These are phyloP conservation scores for Alectoria sarmentosa DNA, from an alignment of 495 filamentous ascomycete species.

Conservation along the genomic window DNA sequence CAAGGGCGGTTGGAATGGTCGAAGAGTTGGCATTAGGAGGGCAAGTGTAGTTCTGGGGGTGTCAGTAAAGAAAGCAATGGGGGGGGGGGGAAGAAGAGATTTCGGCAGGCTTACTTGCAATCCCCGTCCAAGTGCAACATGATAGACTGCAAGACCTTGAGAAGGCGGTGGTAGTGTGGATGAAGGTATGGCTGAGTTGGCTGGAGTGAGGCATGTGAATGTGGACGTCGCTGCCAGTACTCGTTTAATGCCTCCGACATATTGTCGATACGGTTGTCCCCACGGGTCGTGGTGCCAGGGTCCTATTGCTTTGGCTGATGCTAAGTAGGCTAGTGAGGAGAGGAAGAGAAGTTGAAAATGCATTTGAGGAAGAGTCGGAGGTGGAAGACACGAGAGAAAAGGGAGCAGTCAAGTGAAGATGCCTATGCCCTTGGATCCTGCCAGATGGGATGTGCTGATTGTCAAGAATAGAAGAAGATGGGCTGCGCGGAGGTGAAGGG, in stretches of 20 bases:
- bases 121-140: constrained; percentile 81
- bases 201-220: constrained; percentile 35
- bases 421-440: constrained; percentile 1
- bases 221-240: constrained; percentile 12
- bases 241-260: not conserved
- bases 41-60: constrained; percentile 81
- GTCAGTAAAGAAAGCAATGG: constrained; percentile 3
- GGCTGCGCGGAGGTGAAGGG: not conserved
- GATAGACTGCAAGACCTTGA: constrained; percentile 52
- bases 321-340: constrained; percentile 10
- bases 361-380: constrained; percentile 14
- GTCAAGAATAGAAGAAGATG: not conserved
- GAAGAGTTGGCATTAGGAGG: constrained; percentile 46
- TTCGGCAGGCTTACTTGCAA: constrained; percentile 43
- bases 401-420: not conserved
- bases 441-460: not conserved
- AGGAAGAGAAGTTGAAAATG: constrained; percentile 12
- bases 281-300: constrained; percentile 13
- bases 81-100: not conserved
- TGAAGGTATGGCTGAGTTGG: constrained; percentile 35
- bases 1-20: constrained; percentile 50
- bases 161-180: constrained; percentile 49
- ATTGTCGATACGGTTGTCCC: not conserved
- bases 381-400: not conserved
- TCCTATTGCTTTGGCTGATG: constrained; percentile 16